phyloP scores from a whole-genome alignment of 1,284 basidiomycete genomes.

The Cryptococcus deneoformans region DNA sequence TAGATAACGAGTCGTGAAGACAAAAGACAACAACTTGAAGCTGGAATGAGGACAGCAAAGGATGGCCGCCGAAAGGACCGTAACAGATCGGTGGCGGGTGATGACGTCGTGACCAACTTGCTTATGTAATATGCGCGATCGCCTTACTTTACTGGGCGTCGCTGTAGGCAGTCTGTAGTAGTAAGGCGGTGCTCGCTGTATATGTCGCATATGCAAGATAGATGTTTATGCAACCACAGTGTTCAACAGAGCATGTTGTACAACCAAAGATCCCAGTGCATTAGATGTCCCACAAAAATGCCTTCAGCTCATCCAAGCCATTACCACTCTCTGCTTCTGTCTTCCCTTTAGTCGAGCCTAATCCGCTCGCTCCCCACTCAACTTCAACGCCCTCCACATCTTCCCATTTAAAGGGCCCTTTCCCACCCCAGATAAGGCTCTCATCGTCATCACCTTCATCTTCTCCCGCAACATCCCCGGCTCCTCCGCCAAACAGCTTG shows the following conservation, averaged over 20 bases:
- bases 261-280: background rate
- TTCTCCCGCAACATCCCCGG: slow-evolving; percentile 15
- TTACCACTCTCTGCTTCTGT: slow-evolving; percentile 16
- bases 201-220: too few relatives aligned
- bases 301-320: slow-evolving; percentile 37
- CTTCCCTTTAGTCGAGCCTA: slow-evolving; percentile 21
- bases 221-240: too few relatives aligned
- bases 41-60: too few relatives aligned
- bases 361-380: slow-evolving; percentile 29
- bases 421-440: slow-evolving; percentile 41
- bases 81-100: too few relatives aligned
- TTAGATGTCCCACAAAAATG: slow-evolving; percentile 28
- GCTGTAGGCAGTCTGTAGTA: too few relatives aligned
- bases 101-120: too few relatives aligned
- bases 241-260: background rate
- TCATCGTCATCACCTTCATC: slow-evolving; percentile 35
- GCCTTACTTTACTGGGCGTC: too few relatives aligned
- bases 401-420: slow-evolving; percentile 41
- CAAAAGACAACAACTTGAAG: background rate
- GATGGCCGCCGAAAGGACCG: too few relatives aligned
- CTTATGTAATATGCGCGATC: too few relatives aligned
- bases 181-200: too few relatives aligned
- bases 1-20: background rate
- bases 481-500: slow-evolving; percentile 18
- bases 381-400: slow-evolving; percentile 48